Evolutionary conservation across 2,329 filamentous ascomycete species (phyloP).

Genomic region (Rhynchosporium secalis): DNA sequence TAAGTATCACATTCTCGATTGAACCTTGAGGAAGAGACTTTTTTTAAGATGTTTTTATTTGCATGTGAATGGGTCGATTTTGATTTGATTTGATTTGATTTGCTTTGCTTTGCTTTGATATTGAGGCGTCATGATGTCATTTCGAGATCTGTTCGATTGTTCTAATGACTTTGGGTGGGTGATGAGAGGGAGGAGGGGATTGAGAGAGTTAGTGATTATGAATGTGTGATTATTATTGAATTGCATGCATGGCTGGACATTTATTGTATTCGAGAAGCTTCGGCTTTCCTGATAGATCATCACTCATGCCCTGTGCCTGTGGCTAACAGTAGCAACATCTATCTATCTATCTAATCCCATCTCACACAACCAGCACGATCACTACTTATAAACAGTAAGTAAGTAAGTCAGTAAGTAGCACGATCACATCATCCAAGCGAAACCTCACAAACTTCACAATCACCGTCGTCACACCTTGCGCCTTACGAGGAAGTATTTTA

Average conservation of each 20-base stretch:
- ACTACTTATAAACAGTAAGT: not conserved
- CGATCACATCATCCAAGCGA: too few relatives aligned
- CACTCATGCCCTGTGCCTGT: not conserved
- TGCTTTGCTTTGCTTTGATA: too few relatives aligned
- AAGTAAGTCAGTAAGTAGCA: too few relatives aligned
- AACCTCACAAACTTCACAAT: too few relatives aligned
- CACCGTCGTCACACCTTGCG: too few relatives aligned
- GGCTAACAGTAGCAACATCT: not conserved
- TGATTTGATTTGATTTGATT: too few relatives aligned
- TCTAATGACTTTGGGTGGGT: not conserved
- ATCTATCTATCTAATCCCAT: not conserved
- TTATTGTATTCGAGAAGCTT: too few relatives aligned
- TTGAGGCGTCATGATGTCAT: not conserved
- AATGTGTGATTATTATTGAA: not conserved
- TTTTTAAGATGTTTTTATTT: not conserved
- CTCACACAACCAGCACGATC: not conserved
- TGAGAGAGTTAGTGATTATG: not conserved
- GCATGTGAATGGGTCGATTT: not conserved
- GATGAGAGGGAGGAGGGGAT: not conserved
- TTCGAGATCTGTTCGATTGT: not conserved
- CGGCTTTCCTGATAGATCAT: not conserved
- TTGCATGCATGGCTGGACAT: too few relatives aligned
- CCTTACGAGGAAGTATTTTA: too few relatives aligned
- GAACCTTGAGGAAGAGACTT: not conserved
- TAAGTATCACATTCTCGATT: not conserved